Evolutionary conservation across 768 basidiomycete genomes (phyloP), one percentile per base, ranked within the genome.

Genomic region (Clitopilus passeckerianus): DNA sequence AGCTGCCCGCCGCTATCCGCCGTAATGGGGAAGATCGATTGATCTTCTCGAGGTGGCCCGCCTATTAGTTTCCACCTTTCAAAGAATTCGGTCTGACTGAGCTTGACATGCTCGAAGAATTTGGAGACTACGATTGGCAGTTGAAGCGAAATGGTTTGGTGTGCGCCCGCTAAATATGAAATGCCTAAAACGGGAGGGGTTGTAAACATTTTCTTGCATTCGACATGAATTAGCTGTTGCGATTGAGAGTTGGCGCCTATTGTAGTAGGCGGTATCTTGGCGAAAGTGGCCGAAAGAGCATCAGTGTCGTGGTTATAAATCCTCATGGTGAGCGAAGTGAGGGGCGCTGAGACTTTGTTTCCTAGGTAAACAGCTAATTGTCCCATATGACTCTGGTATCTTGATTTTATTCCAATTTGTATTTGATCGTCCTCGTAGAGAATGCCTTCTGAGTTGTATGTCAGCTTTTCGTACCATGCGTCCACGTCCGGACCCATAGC

Each of bases 31-130:
- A 97, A 97, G 57, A 99, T 80, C 53, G 74, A 71, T 70, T 99
- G 97, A 24, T 90, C 85, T 75, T 99, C 97, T 54, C 95, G 84
- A 27, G 97, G 97, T 12, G 93, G 80, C 0, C 97, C 97, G 6
- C 97, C 97, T 56, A 98, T 98, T 65, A 97, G 75, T 72, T 94
- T 95, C 97, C 97, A 99, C 56, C 97, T 80, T 72, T 98, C 95
- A 74, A 98, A 99, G 81, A 98, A 99, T 65, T 97, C 92, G 0
- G 83, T 75, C 61, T 83, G 79, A 10, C 84, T 86, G 34, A 99
- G 83, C 66, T 87, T 89, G 63, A 98, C 95, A 23, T 92, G 91
- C 68, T 97, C 96, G 58, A 98, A 82, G 73, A 99, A 99, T 72
- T 96, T 94, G 41, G 89, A 89, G 58, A 97, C 67, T 46, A 91